Conservation (phyloP, 1,284 basidiomycete genomes). For the Cutaneotrichosporon dermatis region DNA sequence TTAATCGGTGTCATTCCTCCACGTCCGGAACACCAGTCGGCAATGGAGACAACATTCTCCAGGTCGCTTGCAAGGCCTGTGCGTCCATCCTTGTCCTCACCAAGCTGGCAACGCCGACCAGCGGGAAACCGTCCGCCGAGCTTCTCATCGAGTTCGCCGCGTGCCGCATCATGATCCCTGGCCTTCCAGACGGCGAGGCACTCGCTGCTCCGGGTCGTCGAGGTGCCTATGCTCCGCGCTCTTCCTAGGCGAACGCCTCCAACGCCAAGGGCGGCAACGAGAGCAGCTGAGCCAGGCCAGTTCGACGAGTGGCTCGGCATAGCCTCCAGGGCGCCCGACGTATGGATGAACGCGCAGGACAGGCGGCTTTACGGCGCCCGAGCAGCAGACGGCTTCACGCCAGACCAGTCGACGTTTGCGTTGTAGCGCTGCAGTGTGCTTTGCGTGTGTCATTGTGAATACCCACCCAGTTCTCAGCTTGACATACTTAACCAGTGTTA, state of each 20-base stretch:
- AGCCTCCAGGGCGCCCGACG: slow-evolving; percentile 23
- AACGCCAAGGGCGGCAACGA: background rate
- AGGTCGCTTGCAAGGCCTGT: slow-evolving; percentile 30
- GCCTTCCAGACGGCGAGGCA: slow-evolving; percentile 12
- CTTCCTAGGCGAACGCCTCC: slow-evolving; percentile 20
- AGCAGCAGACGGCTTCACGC: slow-evolving; percentile 12
- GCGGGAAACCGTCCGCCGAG: slow-evolving; percentile 33
- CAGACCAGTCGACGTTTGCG: slow-evolving; percentile 4
- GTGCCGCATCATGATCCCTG: slow-evolving; percentile 26
- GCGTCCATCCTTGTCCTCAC: slow-evolving; percentile 27
- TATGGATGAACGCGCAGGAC: slow-evolving; percentile 16
- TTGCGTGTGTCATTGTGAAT: background rate
- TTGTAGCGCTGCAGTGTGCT: background rate
- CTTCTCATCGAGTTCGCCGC: slow-evolving; percentile 32
- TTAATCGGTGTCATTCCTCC: slow-evolving; percentile 34
- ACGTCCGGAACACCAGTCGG: slow-evolving; percentile 22
- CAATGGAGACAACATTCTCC: slow-evolving; percentile 17
- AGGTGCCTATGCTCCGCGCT: slow-evolving; percentile 34
- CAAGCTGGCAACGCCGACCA: slow-evolving; percentile 26
- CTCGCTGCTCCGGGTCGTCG: slow-evolving; percentile 16
- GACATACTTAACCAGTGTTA: background rate
- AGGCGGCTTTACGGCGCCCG: background rate
- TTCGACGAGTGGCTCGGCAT: slow-evolving; percentile 32
- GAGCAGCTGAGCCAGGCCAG: slow-evolving; percentile 15
- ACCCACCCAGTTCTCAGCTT: background rate